A percentile compares a stretch with the other conserved stretches of the same genome.
These are phyloP conservation scores for Dryadomyces quercivorus DNA, from an alignment of 2,329 filamentous ascomycete species.

Conservation along the genomic window DNA sequence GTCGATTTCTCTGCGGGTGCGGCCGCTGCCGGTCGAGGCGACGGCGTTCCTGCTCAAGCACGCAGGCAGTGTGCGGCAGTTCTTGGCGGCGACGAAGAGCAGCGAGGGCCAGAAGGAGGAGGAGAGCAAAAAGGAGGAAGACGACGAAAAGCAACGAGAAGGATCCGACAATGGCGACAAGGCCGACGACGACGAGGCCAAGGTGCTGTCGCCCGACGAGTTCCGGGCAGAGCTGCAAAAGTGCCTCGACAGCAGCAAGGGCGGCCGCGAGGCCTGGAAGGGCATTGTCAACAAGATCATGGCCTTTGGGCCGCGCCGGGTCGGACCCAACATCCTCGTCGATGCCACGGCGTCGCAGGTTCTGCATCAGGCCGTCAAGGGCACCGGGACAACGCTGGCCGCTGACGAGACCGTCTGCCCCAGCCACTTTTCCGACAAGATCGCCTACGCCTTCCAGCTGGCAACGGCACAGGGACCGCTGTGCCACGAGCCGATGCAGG, in stretches of 20 bases:
- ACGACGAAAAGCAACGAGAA: slow-evolving; percentile 26
- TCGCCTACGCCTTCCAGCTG: slow-evolving; percentile 88
- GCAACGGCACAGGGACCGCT: slow-evolving; percentile 79
- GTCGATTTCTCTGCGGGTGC: slow-evolving; percentile 61
- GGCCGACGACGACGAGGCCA: slow-evolving; percentile 44
- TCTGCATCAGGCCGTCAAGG: slow-evolving; percentile 56
- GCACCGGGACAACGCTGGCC: slow-evolving; percentile 20
- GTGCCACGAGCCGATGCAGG: slow-evolving; percentile 87
- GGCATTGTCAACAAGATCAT: slow-evolving; percentile 67
- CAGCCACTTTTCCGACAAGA: slow-evolving; percentile 74
- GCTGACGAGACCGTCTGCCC: slow-evolving; percentile 41
- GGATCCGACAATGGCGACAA: slow-evolving; percentile 23
- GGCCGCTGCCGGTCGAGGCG: slow-evolving; percentile 64
- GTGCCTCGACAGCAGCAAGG: slow-evolving; percentile 59
- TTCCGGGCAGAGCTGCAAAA: slow-evolving; percentile 62
- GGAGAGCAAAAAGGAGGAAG: slow-evolving; percentile 18
- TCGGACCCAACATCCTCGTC: slow-evolving; percentile 80
- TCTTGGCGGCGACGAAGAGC: slow-evolving; percentile 16
- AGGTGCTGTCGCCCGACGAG: slow-evolving; percentile 57
- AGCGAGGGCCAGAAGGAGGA: slow-evolving; percentile 13
- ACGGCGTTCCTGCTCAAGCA: slow-evolving; percentile 82
- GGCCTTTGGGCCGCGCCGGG: slow-evolving; percentile 78
- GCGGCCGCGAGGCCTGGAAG: slow-evolving; percentile 57
- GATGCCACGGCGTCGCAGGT: slow-evolving; percentile 64
- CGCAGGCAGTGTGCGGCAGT: slow-evolving; percentile 53